Evolutionary conservation across 257 asterid species (phyloP), one percentile per base, ranked within the genome.

Genomic region (Petrea volubilis): DNA sequence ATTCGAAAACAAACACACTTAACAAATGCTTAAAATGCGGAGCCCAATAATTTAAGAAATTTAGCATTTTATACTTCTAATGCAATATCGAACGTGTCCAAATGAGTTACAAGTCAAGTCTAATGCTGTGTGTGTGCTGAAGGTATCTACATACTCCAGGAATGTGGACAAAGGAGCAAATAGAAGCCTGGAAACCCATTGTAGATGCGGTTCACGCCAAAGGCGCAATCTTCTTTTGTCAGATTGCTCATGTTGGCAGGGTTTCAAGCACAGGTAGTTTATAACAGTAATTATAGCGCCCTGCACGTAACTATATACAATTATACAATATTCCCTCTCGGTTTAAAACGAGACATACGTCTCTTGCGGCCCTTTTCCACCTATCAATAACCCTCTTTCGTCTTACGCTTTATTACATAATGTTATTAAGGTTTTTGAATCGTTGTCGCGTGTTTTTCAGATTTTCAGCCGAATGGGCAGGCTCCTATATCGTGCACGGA

Each of bases 141-240:
- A 82, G 86, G 62, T 82, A 76, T 55, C 76, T 72, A 0, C 0
- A 56, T 20, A 78, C 84, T 44, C 88, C 88, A 0, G 88, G 88
- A 21, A 80, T 83, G 34, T 83, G 88, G 88, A 83, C 83, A 21
- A 65, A 77, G 75, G 83, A 83, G 38, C 88, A 78, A 78, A 76
- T 78, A 0, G 79, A 80, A 60, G 85, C 88, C 1, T 83, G 88
- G 85, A 80, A 83, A 21, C 85, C 85, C 29, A 78, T 83, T 56
- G 88, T 80, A 9, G 80, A 83, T 0, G 85, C 88, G 4, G 88
- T 83, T 80, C 85, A 83, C 78, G 85, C 88, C 62, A 80, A 83
- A 73, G 84, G 85, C 5, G 80, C 76, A 4, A 18, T 75, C 59
- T 79, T 83, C 83, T 83, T 83, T 64, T 83, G 87, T 72, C 87